A percentile compares a stretch with the other conserved stretches of the same genome.
phyloP scores from a whole-genome alignment of 371 early-diverging fungal genomes.

The Fennellomyces sp. region DNA sequence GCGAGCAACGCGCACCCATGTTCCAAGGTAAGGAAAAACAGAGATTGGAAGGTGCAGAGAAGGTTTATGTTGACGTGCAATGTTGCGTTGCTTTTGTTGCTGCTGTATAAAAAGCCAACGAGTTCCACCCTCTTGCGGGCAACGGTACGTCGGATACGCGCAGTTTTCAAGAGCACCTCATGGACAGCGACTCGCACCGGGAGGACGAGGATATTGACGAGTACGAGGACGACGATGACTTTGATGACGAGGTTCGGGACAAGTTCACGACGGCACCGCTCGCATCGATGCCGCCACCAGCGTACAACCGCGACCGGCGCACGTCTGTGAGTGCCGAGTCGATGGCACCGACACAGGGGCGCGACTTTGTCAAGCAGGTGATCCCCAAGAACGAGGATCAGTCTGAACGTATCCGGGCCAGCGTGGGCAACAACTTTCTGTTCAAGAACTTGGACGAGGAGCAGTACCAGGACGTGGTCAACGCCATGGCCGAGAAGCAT shows the following conservation, averaged over 20 bases:
- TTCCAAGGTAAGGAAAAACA: conserved; percentile 16
- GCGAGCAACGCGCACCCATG: conserved; percentile 20
- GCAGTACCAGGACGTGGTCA: conserved; percentile 91
- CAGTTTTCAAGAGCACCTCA: conserved; percentile 11
- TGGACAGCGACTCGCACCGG: conserved; percentile 15
- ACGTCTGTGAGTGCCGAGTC: conserved; percentile 96
- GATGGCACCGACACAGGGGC: conserved; percentile 87
- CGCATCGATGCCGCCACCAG: conserved; percentile 12
- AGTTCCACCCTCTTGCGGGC: conserved; percentile 18
- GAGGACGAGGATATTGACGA: conserved; percentile 21
- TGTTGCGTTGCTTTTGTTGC: background rate
- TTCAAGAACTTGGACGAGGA: conserved; percentile 95
- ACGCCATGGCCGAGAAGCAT: conserved; percentile 95
- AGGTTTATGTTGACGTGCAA: background rate
- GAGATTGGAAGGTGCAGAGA: conserved; percentile 6
- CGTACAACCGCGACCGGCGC: conserved; percentile 81
- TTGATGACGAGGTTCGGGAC: conserved; percentile 22
- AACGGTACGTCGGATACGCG: conserved; percentile 8
- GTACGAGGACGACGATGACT: conserved; percentile 21
- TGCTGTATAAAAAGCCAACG: conserved; percentile 5
- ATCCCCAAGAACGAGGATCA: conserved; percentile 90
- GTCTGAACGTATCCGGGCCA: conserved; percentile 76
- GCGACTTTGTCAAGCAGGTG: conserved; percentile 78
- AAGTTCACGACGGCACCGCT: conserved; percentile 12
- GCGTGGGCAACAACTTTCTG: conserved; percentile 89